Evolutionary conservation across 805 yeast genomes (phyloP).

Genomic region (Debaryomyces prosopidis): DNA sequence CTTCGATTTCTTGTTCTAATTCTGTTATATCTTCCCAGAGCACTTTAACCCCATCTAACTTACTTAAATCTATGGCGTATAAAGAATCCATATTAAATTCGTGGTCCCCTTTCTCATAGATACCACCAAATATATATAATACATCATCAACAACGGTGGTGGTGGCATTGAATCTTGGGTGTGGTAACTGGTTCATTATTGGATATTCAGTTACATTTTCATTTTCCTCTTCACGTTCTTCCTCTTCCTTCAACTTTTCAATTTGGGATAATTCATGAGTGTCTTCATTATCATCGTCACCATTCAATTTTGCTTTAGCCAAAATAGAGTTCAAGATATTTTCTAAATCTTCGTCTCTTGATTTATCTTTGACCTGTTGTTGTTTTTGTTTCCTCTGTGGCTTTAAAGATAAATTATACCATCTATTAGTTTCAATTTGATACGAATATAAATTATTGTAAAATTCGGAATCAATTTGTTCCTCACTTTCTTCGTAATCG

Average conservation of each 20-base stretch:
- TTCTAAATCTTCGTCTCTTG: conserved; percentile 79
- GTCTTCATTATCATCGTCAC: conserved; percentile 52
- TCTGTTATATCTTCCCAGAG: conserved; percentile 86
- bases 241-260: conserved; percentile 34
- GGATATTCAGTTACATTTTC: conserved; percentile 51
- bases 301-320: conserved; percentile 69
- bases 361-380: conserved; percentile 42
- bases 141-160: conserved; percentile 84
- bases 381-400: conserved; percentile 55
- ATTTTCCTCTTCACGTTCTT: conserved; percentile 41
- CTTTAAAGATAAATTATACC: conserved; percentile 74
- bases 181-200: conserved; percentile 68
- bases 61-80: conserved; percentile 82
- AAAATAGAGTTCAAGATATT: conserved; percentile 73
- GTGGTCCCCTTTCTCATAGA: conserved; percentile 84
- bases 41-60: conserved; percentile 82
- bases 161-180: conserved; percentile 83
- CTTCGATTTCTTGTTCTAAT: conserved; percentile 50
- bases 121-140: conserved; percentile 85
- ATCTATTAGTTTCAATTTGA: conserved; percentile 82
- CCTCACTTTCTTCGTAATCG: conserved; percentile 95
- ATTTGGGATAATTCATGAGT: conserved; percentile 39
- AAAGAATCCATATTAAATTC: conserved; percentile 84
- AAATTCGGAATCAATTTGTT: conserved; percentile 79
- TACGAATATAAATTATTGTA: conserved; percentile 80